A percentile compares a stretch with the other conserved stretches of the same genome.
Evolutionary conservation across 345 rosid genomes (phyloP).

Genomic region (Leavenworthia alabamica): DNA sequence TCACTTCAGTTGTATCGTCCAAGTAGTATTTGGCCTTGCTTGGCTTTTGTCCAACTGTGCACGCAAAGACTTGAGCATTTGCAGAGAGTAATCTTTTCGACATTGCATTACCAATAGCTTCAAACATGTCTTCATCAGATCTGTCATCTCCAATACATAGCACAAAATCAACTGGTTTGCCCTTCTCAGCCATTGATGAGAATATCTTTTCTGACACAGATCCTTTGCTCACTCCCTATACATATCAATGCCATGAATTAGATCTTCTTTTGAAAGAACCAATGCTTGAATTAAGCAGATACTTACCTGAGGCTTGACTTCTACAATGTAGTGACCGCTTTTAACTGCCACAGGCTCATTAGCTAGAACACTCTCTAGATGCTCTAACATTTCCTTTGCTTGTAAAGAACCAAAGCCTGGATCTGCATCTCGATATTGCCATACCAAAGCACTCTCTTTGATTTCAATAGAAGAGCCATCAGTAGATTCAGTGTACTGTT

Average conservation of each 20-base stretch:
- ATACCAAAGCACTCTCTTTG: conserved; percentile 37
- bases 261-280: not conserved
- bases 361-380: conserved; percentile 35
- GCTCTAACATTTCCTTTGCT: conserved; percentile 39
- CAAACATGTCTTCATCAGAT: conserved; percentile 39
- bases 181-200: conserved; percentile 30
- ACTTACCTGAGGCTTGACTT: conserved; percentile 37
- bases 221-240: conserved; percentile 39
- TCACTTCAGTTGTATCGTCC: conserved; percentile 34
- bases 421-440: conserved; percentile 40
- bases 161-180: conserved; percentile 34
- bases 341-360: conserved; percentile 39
- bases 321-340: conserved; percentile 37
- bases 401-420: conserved; percentile 37
- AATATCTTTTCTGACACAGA: conserved; percentile 32
- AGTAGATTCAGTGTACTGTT: conserved; percentile 35
- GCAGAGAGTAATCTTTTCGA: conserved; percentile 22
- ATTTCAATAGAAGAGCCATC: conserved; percentile 36
- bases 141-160: conserved; percentile 36
- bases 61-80: conserved; percentile 47
- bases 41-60: conserved; percentile 95
- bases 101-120: conserved; percentile 36
- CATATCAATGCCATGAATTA: not conserved
- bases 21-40: conserved; percentile 93
- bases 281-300: not conserved